Evolutionary conservation across 208 protist genomes (phyloP), one percentile per base, ranked within the genome.

Genomic region (Trypanosoma avium): DNA sequence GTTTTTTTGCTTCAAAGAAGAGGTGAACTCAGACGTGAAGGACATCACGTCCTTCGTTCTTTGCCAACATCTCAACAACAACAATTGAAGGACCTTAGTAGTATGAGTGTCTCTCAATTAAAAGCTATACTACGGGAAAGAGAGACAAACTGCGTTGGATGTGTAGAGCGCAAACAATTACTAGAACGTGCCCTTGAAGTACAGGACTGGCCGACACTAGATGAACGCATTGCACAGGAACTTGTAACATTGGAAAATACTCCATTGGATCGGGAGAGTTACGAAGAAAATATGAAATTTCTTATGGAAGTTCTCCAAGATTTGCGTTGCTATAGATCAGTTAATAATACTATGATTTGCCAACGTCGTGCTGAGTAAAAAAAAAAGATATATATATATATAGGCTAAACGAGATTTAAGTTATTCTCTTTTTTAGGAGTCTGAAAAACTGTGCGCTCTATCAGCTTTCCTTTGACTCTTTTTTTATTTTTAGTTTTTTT

Each of bases 111-210:
- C 13, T 21, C 24, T 7, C 53, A 82, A 27, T 59, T 90, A 27
- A 67, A 53, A 43, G 61, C 63, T 17, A 68, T 86, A 9, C 61
- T 90, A 12, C 38, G 40, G 10, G 77, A 86, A n/a, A 63, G 67
- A 30, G 45, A 77, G 47, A 46, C 53, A 9, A 42, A 54, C 21
- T 90, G 80, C 65, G 26, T 66, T 27, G 80, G 72, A 36, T 84
- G 80, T 29, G 48, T 83, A 4, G 75, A 85, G 67, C 70, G 73
- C 10, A 35, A 50, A 4, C 66, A 90, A n/a, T 55, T 87, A 6
- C 70, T 80, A 27, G 58, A 75, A 29, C 69, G 59, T 19, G 79
- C 63, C 1, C 40, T 82, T 55, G 60, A 73, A 36, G 61, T 78
- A 15, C 71, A 70, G 38, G 57, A 74, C 19, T 50, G 61, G 32